Conservation (phyloP, 805 yeast genomes). For the Schizosaccharomyces pombe region DNA sequence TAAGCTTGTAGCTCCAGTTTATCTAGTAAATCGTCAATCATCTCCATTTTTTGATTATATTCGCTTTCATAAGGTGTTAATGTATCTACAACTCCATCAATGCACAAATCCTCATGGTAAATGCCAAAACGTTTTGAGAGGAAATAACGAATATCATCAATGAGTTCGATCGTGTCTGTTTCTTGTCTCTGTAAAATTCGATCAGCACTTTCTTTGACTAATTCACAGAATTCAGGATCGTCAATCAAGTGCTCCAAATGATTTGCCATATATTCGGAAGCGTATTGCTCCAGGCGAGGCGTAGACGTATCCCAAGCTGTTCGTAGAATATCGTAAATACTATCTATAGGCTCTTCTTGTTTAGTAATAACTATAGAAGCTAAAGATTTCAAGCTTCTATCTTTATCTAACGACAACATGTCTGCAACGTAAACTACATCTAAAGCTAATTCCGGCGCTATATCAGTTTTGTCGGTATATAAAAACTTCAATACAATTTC, state of each 20-base stretch:
- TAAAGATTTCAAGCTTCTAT: conserved; percentile 31
- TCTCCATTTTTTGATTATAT: conserved; percentile 19
- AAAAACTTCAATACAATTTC: conserved; percentile 26
- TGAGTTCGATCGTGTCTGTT: conserved; percentile 55
- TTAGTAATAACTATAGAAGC: conserved; percentile 19
- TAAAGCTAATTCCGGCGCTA: conserved; percentile 28
- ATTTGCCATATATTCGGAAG: conserved; percentile 34
- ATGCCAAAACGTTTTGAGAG: conserved; percentile 21
- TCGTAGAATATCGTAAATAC: conserved; percentile 33
- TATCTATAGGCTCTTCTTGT: conserved; percentile 14
- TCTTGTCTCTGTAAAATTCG: conserved; percentile 40
- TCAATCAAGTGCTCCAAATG: conserved; percentile 20
- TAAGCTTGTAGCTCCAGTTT: conserved; percentile 23
- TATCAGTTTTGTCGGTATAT: conserved; percentile 31
- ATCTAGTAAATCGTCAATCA: conserved; percentile 21
- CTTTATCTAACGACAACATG: conserved; percentile 26
- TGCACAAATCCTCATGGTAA: conserved; percentile 10
- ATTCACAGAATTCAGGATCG: conserved; percentile 19
- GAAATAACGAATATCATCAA: conserved; percentile 55
- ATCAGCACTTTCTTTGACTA: conserved; percentile 26
- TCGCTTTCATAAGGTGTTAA: conserved; percentile 14
- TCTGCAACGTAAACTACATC: conserved; percentile 40
- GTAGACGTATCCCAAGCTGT: conserved; percentile 47
- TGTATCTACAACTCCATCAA: conserved; percentile 12
- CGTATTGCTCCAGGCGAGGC: conserved; percentile 39